phyloP scores from a whole-genome alignment of 768 basidiomycete genomes.

The Boletus sp. region DNA sequence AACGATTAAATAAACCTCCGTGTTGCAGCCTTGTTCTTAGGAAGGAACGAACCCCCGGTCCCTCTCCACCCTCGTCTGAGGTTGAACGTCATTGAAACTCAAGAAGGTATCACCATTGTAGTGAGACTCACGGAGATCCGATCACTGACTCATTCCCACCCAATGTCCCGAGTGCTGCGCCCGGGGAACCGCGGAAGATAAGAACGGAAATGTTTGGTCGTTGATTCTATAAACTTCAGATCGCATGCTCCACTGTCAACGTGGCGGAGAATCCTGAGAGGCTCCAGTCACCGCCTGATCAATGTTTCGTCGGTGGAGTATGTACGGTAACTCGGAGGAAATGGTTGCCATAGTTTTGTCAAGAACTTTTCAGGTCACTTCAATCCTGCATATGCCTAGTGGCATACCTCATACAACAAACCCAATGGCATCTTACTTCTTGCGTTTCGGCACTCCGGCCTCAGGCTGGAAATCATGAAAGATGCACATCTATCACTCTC shows the following conservation, averaged over 20 bases:
- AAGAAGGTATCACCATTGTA: constrained; percentile 1
- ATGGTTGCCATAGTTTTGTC: too few relatives aligned
- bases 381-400: too few relatives aligned
- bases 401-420: too few relatives aligned
- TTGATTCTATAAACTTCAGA: background rate
- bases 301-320: too few relatives aligned
- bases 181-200: background rate
- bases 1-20: background rate
- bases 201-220: background rate
- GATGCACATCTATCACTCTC: background rate
- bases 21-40: background rate
- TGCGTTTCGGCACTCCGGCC: too few relatives aligned
- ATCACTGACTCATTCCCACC: too few relatives aligned
- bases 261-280: too few relatives aligned
- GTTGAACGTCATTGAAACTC: constrained; percentile 10
- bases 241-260: background rate
- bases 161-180: background rate
- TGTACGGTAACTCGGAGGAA: too few relatives aligned
- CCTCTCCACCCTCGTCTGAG: background rate
- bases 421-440: too few relatives aligned
- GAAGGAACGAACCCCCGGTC: background rate
- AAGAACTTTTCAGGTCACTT: too few relatives aligned
- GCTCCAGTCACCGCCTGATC: too few relatives aligned
- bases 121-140: too few relatives aligned
- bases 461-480: background rate